Base-by-base conservation (phyloP, 1,139 yeast genomes). In the Tardiomyces blankii region DNA sequence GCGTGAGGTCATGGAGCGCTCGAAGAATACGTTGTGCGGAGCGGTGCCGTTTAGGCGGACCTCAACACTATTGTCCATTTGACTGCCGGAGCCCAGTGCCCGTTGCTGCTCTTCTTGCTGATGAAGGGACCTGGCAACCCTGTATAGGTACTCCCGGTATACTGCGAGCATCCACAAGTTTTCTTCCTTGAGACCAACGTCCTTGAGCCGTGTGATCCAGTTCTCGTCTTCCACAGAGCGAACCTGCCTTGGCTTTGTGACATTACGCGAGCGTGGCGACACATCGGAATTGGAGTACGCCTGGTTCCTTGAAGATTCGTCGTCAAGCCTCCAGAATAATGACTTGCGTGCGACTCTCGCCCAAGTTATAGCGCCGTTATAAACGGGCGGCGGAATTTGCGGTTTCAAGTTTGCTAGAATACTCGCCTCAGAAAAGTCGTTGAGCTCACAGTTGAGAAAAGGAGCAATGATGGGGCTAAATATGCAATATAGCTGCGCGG, bases 401-500 rank as follows among this genome's bases (percentile, higher is more conserved):
- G 73, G 72, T 40, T 80, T 78, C 39, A 81, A 70, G 51, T 85
- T 75, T 1, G 84, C 77, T 48, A 80, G 75, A 35, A 88, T 61
- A 0, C 78, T 69, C 23, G 77, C 75, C 77, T 89, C 82, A 1
- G 74, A 65, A 51, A 87, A 77, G 40, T 73, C 78, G 1, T 80
- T 70, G 2, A 88, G 73, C 53, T 91, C 97, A 58, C 85, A 82
- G 21, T 78, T 77, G 57, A 91, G 73, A 58, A 74, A 88, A 0
- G 87, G 82, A 49, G 84, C 73, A n/a, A 91, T 72, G 30, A 85
- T 70, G 0, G 97, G 97, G 52, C 86, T 82, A 18, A 89, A 65
- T 59, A 87, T 74, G 58, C 97, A 89, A 54, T 83, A 85, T 11
- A 78, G 66, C 56, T 91, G 96, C 0, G 96, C 94, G 30, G 79